Conservation (phyloP, 805 yeast genomes). For the Myxozyma neglecta region DNA sequence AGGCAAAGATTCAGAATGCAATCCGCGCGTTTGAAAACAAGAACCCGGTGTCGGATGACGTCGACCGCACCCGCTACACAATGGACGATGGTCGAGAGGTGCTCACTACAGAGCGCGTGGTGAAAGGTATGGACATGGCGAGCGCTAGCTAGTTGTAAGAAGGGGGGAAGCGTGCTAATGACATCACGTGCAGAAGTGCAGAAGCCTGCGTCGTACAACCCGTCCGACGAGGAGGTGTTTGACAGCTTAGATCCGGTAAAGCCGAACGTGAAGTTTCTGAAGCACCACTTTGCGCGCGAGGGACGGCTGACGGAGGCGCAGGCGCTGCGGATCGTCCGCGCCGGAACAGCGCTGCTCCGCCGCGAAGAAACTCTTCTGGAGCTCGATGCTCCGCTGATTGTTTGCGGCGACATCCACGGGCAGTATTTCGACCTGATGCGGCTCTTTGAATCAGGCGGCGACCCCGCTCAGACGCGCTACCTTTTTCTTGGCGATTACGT, state of each 20-base stretch:
- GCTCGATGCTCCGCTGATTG: conserved; percentile 90
- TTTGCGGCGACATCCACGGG: conserved; percentile 98
- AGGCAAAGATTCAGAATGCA: conserved; percentile 40
- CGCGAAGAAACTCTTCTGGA: conserved; percentile 76
- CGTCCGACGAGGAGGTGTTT: conserved; percentile 70
- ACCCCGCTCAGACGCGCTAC: conserved; percentile 73
- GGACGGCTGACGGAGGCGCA: conserved; percentile 77
- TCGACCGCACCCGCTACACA: conserved; percentile 49
- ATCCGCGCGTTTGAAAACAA: conserved; percentile 41
- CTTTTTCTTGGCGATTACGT: conserved; percentile 92
- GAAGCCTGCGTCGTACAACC: conserved; percentile 65
- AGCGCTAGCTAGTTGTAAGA: background rate
- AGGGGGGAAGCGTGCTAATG: background rate
- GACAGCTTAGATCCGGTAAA: conserved; percentile 49
- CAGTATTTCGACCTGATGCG: conserved; percentile 89
- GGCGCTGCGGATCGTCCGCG: conserved; percentile 61
- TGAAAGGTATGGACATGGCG: conserved; percentile 36
- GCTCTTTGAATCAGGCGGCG: conserved; percentile 90
- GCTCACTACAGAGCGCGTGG: conserved; percentile 59
- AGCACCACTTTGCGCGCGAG: conserved; percentile 72
- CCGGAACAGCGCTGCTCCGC: conserved; percentile 62
- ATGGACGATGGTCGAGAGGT: conserved; percentile 60
- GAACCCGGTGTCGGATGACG: conserved; percentile 35
- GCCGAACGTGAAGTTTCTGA: conserved; percentile 72
- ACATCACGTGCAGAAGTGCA: conserved; percentile 46